phyloP scores from a whole-genome alignment of 352 stramenopile genomes.

The Globisporangium perplexum region DNA sequence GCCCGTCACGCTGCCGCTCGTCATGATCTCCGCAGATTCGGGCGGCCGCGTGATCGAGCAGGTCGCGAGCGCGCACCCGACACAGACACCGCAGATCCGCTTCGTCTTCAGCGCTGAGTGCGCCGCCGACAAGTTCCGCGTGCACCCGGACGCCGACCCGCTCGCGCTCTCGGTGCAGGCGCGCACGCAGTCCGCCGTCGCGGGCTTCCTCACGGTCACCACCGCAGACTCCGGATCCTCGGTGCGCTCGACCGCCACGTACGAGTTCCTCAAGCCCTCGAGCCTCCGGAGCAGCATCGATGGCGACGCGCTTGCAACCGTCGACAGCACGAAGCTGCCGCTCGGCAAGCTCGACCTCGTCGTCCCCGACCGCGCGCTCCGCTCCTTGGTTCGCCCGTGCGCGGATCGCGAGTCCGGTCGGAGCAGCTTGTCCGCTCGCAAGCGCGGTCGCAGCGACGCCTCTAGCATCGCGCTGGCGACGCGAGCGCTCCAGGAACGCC shows the following conservation, averaged over 20 bases:
- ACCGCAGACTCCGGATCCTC: constrained; percentile 34
- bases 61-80: constrained; percentile 22
- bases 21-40: constrained; percentile 65
- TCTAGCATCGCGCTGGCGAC: not conserved
- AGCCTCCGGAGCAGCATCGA: not conserved
- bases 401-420: constrained; percentile 1
- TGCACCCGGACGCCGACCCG: constrained; percentile 38
- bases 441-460: not conserved
- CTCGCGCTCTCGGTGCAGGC: constrained; percentile 28
- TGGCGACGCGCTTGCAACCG: not conserved
- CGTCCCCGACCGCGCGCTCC: constrained; percentile 17
- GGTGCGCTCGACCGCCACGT: constrained; percentile 22
- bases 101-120: constrained; percentile 57
- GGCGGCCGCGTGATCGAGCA: constrained; percentile 38
- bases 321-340: constrained; percentile 20
- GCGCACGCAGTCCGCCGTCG: constrained; percentile 30
- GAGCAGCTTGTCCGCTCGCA: not conserved
- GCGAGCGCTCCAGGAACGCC: constrained; percentile 3
- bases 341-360: constrained; percentile 38
- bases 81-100: constrained; percentile 31
- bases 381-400: constrained; percentile 28
- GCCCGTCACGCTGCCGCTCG: constrained; percentile 41
- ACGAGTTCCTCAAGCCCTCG: constrained; percentile 24
- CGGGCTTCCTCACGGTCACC: constrained; percentile 50
- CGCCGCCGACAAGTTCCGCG: constrained; percentile 29